These are phyloP conservation scores for Paracoccidioides lutzii DNA, from an alignment of 2,329 filamentous ascomycete species.

Conservation along the genomic window DNA sequence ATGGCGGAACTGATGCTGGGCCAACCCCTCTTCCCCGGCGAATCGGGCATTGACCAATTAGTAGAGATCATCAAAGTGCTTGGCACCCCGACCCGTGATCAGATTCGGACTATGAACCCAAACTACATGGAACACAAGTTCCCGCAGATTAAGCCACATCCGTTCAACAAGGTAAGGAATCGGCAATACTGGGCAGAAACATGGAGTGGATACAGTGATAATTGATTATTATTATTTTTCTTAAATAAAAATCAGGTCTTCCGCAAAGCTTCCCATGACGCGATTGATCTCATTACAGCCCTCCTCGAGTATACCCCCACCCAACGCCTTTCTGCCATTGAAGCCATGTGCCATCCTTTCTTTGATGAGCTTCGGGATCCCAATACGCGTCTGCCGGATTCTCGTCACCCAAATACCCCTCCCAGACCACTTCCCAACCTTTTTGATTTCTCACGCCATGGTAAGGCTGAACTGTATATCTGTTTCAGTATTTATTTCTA, in stretches of 20 bases:
- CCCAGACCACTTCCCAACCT: conserved; percentile 71
- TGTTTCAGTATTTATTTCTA: neutral
- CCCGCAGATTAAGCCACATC: conserved; percentile 98
- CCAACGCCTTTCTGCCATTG: conserved; percentile 80
- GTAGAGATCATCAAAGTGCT: conserved; percentile 99
- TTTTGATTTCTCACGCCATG: conserved; percentile 89
- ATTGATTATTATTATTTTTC: no score
- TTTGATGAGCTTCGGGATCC: conserved; percentile 94
- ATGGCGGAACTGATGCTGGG: conserved; percentile 99
- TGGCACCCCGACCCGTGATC: conserved; percentile 89
- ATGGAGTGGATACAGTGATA: neutral
- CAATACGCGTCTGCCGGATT: conserved; percentile 83
- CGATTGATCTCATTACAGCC: conserved; percentile 87
- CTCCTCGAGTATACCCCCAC: conserved; percentile 95
- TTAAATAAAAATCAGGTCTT: conserved; percentile 51
- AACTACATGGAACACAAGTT: conserved; percentile 99
- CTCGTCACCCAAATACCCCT: conserved; percentile 70
- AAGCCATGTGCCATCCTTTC: conserved; percentile 97
- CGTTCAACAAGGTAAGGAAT: conserved; percentile 69
- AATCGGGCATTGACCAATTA: conserved; percentile 95
- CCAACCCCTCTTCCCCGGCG: conserved; percentile 92
- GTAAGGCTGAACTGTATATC: conserved; percentile 40
- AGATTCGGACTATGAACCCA: conserved; percentile 99
- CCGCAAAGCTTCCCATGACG: conserved; percentile 83
- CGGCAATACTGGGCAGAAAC: neutral